phyloP scores from a whole-genome alignment of 2,329 filamentous ascomycete species.

The Aspergillus costaricaensis region DNA sequence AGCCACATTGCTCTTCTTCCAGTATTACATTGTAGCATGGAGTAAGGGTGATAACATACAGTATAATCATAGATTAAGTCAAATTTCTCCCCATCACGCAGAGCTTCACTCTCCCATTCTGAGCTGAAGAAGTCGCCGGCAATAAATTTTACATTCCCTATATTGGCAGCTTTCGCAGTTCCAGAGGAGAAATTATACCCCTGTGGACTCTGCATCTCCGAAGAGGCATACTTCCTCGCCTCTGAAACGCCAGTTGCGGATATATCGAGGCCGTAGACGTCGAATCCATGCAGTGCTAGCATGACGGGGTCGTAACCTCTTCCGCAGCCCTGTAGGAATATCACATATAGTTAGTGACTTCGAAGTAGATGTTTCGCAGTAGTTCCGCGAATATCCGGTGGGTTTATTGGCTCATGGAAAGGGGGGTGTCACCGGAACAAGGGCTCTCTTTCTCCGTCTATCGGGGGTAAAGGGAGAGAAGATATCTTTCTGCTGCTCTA shows the following conservation, averaged over 20 bases:
- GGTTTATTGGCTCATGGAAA: neutral
- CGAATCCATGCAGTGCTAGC: slow-evolving; percentile 36
- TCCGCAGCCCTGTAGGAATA: slow-evolving; percentile 32
- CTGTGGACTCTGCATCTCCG: slow-evolving; percentile 20
- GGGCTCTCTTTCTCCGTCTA: slow-evolving; percentile 26
- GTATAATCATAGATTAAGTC: slow-evolving; percentile 46
- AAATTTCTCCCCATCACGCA: neutral
- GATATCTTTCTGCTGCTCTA: slow-evolving; percentile 25
- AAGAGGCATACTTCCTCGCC: slow-evolving; percentile 24
- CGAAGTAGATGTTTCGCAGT: neutral
- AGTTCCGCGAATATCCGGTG: neutral
- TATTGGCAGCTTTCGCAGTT: neutral
- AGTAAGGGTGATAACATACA: slow-evolving; percentile 39
- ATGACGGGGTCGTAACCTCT: slow-evolving; percentile 36
- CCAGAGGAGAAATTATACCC: slow-evolving; percentile 21
- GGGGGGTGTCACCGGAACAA: slow-evolving; percentile 33
- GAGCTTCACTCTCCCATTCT: neutral
- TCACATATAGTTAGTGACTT: neutral
- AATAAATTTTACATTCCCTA: slow-evolving; percentile 51
- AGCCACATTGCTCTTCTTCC: too few relatives aligned
- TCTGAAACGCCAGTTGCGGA: slow-evolving; percentile 27
- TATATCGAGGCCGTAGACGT: slow-evolving; percentile 34
- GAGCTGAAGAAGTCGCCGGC: slow-evolving; percentile 51
- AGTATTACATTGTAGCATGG: too few relatives aligned
- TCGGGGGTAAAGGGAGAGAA: slow-evolving; percentile 21